Evolutionary conservation across 2,329 filamentous ascomycete species (phyloP).

Genomic region (Ophiocordyceps unilateralis): DNA sequence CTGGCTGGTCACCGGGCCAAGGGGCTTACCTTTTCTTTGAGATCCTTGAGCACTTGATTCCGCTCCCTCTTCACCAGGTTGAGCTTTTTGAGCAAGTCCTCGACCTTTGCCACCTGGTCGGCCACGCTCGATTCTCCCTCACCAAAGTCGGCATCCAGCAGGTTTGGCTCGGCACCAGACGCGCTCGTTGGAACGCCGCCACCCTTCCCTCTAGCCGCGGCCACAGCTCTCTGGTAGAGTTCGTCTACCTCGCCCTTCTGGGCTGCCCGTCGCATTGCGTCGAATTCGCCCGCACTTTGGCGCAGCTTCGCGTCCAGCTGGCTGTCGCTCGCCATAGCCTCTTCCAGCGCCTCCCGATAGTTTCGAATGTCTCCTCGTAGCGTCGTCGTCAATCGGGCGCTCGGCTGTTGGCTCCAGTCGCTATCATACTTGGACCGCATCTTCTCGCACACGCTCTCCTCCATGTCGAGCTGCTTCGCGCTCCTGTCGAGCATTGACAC

Average conservation of each 20-base stretch:
- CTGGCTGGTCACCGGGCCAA: neutral
- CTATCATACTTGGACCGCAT: slow-evolving; percentile 94
- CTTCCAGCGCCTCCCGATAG: slow-evolving; percentile 77
- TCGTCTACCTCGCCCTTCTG: slow-evolving; percentile 76
- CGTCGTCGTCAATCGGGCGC: slow-evolving; percentile 73
- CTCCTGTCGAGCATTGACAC: slow-evolving; percentile 57
- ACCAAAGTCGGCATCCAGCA: slow-evolving; percentile 84
- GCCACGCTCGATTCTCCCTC: slow-evolving; percentile 65
- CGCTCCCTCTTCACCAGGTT: slow-evolving; percentile 86
- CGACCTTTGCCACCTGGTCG: slow-evolving; percentile 77
- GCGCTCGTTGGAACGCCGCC: slow-evolving; percentile 42
- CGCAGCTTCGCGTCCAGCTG: slow-evolving; percentile 70
- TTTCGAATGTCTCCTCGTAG: slow-evolving; percentile 72
- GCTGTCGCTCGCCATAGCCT: slow-evolving; percentile 71
- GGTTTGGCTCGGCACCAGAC: slow-evolving; percentile 48
- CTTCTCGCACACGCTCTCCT: slow-evolving; percentile 96
- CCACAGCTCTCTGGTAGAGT: slow-evolving; percentile 74
- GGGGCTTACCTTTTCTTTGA: slow-evolving; percentile 80
- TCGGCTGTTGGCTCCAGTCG: slow-evolving; percentile 96
- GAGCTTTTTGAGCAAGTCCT: slow-evolving; percentile 79
- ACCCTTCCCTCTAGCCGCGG: slow-evolving; percentile 52
- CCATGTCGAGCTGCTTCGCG: slow-evolving; percentile 82
- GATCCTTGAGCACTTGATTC: slow-evolving; percentile 80
- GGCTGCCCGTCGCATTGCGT: slow-evolving; percentile 84
- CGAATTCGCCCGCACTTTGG: slow-evolving; percentile 76